Evolutionary conservation across 345 rosid genomes (phyloP), one percentile per base, ranked within the genome.

Genomic region (Mallotus nudiflorus): DNA sequence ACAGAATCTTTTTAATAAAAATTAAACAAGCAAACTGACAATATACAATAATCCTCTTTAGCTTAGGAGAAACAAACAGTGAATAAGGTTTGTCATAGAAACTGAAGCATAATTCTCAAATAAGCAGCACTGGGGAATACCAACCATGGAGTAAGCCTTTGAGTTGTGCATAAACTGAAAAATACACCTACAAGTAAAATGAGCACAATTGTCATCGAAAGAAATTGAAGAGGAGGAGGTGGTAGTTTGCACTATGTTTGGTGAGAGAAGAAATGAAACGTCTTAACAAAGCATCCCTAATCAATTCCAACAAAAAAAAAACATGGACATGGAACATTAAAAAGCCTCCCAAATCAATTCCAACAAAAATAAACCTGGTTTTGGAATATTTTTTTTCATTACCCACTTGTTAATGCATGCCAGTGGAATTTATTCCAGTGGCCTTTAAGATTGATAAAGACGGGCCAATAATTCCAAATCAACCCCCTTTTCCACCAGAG

Each of bases 81-180:
- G 28, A 67, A 40, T 33, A 44, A 68, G 7, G 56, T 29, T 19
- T 64, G 58, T 20, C 53, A n/a, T 18, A 62, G 25, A 61, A 67
- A 74, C 37, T 20, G 19, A 14, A 42, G 48, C n/a, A 69, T 20
- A 55, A 40, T 50, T 53, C 10, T 42, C 54, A 55, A 68, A 51
- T 6, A 56, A 69, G 73, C 42, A 54, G 77, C 39, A 46, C 56
- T 57, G 24, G 63, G 19, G 65, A 69, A 64, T 72, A 85, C 96
- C 56, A 83, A 94, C 98, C 97, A 82, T 77, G 75, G 71, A 73
- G 86, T 1, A 81, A 72, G 66, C 87, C 86, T 77, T 92, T 95
- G 1, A 92, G 88, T 74, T 67, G 80, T 71, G 86, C 92, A 57
- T 95, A 92, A 51, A 88, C 85, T 62, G 99, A 56, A 81, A 95